Conservation (phyloP, 495 filamentous ascomycete genomes). For the Hypoxylon fragiforme region DNA sequence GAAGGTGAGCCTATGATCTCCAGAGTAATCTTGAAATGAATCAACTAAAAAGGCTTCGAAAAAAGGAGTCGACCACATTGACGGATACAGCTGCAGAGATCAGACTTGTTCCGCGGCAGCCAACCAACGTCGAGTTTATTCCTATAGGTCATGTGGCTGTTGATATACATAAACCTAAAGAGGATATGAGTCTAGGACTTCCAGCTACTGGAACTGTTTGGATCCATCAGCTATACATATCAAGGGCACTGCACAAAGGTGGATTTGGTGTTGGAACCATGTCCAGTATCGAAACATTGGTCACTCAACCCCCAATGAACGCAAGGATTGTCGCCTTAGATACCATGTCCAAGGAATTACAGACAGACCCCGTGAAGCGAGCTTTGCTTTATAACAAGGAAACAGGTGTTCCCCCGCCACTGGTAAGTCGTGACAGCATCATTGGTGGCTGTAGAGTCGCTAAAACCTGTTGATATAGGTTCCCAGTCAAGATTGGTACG, state of each 20-base stretch:
- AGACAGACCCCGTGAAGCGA: constrained; percentile 24
- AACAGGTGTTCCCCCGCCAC: constrained; percentile 21
- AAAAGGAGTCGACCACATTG: constrained; percentile 35
- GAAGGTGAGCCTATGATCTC: constrained; percentile 22
- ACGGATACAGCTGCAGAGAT: constrained; percentile 38
- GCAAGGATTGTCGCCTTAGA: constrained; percentile 41
- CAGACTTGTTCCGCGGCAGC: constrained; percentile 33
- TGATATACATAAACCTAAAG: constrained; percentile 34
- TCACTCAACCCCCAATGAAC: constrained; percentile 37
- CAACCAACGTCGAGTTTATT: constrained; percentile 35
- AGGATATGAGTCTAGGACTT: constrained; percentile 31
- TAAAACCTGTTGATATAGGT: constrained; percentile 29
- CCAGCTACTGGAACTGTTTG: constrained; percentile 37
- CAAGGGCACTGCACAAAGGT: constrained; percentile 37
- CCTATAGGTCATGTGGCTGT: constrained; percentile 50
- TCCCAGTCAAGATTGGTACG: constrained; percentile 59
- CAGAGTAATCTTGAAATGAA: no score
- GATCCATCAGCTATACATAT: constrained; percentile 46
- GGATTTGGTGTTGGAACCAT: constrained; percentile 47
- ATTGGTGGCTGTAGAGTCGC: constrained; percentile 5
- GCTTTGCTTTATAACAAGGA: constrained; percentile 20
- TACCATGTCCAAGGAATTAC: constrained; percentile 37
- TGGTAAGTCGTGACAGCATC: constrained; percentile 26
- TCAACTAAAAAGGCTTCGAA: neutral
- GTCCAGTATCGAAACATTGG: constrained; percentile 40